Percentiles rank a stretch among this genome's conserved stretches.
These are phyloP conservation scores for Salix brachista DNA, from an alignment of 345 rosid genomes.

Conservation along the genomic window DNA sequence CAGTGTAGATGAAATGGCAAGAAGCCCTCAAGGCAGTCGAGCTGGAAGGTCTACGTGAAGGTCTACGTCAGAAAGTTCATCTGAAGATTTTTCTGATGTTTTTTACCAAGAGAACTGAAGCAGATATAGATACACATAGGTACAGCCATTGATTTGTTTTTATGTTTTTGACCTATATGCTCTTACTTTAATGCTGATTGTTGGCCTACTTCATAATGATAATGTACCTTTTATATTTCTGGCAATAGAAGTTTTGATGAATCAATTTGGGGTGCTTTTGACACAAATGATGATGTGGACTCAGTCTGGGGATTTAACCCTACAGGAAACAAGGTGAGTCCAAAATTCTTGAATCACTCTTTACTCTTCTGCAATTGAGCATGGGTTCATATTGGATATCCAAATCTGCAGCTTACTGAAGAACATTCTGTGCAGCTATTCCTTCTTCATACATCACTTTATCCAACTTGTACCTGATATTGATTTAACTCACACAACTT, in stretches of 20 bases:
- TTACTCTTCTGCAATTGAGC: background rate
- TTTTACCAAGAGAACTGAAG: conserved; percentile 58
- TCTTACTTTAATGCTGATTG: background rate
- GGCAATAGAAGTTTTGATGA: conserved; percentile 69
- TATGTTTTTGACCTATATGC: background rate
- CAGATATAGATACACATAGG: conserved; percentile 54
- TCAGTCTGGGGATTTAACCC: conserved; percentile 88
- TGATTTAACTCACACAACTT: background rate
- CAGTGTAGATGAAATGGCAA: conserved; percentile 77
- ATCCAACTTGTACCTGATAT: background rate
- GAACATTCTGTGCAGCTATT: background rate
- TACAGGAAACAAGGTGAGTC: conserved; percentile 61
- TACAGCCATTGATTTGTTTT: conserved; percentile 6
- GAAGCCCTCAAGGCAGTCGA: conserved; percentile 84
- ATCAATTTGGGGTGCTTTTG: conserved; percentile 90
- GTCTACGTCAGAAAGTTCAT: conserved; percentile 54
- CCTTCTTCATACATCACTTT: background rate
- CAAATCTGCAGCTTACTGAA: background rate
- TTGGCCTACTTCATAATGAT: background rate
- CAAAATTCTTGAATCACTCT: conserved; percentile 5
- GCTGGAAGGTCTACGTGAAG: conserved; percentile 56
- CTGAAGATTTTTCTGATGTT: conserved; percentile 57
- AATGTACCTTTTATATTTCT: conserved; percentile 9
- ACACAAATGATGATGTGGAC: conserved; percentile 81
- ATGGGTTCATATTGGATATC: background rate